phyloP scores from a whole-genome alignment of 2,329 filamentous ascomycete species.

The Xylaria sp. region DNA sequence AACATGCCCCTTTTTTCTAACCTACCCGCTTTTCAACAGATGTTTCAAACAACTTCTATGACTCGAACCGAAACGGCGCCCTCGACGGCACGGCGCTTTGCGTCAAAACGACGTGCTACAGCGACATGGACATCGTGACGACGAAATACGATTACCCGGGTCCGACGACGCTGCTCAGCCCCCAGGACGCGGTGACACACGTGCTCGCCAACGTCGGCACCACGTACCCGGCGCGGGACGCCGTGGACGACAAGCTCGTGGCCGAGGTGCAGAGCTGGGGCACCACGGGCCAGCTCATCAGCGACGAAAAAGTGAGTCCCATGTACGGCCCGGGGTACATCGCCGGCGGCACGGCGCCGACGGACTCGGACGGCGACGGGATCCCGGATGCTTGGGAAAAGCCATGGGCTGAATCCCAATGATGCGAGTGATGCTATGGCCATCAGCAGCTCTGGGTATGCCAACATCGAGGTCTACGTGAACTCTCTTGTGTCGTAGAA shows the following conservation, averaged over 20 bases:
- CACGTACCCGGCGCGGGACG: constrained; percentile 50
- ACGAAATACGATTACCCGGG: constrained; percentile 50
- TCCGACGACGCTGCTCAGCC: constrained; percentile 47
- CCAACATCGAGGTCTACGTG: constrained; percentile 56
- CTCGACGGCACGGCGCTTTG: constrained; percentile 55
- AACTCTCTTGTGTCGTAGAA: constrained; percentile 50
- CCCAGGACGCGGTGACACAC: constrained; percentile 47
- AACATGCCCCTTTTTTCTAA: too few relatives aligned
- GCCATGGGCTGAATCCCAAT: constrained; percentile 48
- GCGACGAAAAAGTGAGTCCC: constrained; percentile 48
- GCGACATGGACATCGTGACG: constrained; percentile 50
- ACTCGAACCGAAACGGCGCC: constrained; percentile 54
- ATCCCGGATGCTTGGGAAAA: constrained; percentile 56
- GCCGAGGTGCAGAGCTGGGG: constrained; percentile 53
- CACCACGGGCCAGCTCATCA: constrained; percentile 51
- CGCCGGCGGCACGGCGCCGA: constrained; percentile 45
- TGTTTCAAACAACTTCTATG: constrained; percentile 58
- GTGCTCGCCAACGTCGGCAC: constrained; percentile 50
- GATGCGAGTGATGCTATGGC: constrained; percentile 49
- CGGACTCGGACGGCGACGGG: constrained; percentile 55
- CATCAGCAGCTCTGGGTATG: constrained; percentile 50
- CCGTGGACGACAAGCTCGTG: constrained; percentile 50
- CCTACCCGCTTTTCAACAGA: constrained; percentile 36
- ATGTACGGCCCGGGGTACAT: constrained; percentile 50
- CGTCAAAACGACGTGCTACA: constrained; percentile 51